phyloP scores from a whole-genome alignment of 371 early-diverging fungal species.

The Circinella minor region DNA sequence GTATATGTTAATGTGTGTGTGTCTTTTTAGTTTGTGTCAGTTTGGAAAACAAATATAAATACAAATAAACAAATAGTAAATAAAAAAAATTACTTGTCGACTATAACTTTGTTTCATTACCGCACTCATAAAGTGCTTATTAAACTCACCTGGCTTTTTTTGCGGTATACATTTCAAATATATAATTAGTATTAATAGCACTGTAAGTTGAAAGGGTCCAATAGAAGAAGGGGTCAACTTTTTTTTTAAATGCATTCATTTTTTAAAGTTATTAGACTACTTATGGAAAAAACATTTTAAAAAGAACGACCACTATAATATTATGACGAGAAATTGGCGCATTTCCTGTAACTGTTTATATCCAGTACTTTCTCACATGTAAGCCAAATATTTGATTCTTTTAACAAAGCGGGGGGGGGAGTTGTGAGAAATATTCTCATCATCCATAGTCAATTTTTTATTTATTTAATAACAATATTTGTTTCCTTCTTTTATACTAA shows the following conservation, averaged over 20 bases:
- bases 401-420: no score
- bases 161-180: no score
- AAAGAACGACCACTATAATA: not conserved
- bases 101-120: not conserved
- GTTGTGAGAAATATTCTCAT: no score
- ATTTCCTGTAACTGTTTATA: constrained; percentile 9
- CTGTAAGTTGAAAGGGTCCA: no score
- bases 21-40: not conserved
- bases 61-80: not conserved
- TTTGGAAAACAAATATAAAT: not conserved
- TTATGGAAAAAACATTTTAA: not conserved
- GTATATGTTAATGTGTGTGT: not conserved
- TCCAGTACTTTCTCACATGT: not conserved
- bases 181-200: no score
- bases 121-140: not conserved
- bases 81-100: not conserved
- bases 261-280: not conserved
- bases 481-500: no score
- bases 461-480: no score
- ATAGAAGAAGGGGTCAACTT: no score
- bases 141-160: no score
- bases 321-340: constrained; percentile 2
- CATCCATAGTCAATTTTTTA: no score
- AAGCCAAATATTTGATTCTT: not conserved
- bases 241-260: no score